These are phyloP conservation scores for Aspergillus baeticus DNA, from an alignment of 495 filamentous ascomycete species.

Conservation along the genomic window DNA sequence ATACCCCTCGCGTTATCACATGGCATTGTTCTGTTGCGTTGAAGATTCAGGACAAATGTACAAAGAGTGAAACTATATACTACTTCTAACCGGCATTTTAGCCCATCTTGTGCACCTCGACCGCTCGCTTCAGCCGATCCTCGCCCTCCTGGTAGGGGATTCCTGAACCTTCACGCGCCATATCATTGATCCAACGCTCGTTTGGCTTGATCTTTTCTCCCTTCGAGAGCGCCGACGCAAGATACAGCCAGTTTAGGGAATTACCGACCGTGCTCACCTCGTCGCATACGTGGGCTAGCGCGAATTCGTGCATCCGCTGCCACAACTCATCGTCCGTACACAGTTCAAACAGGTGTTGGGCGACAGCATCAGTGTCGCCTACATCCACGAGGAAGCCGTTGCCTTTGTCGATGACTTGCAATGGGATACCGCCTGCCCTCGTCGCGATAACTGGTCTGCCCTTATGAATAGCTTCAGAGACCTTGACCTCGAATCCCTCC, in stretches of 20 bases:
- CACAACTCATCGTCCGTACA: slow-evolving; percentile 66
- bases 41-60: not conserved
- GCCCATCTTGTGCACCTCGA: slow-evolving; percentile 35
- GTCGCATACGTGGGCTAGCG: slow-evolving; percentile 66
- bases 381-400: slow-evolving; percentile 77
- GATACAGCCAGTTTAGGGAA: slow-evolving; percentile 73
- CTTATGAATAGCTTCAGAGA: slow-evolving; percentile 83
- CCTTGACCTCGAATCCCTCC: slow-evolving; percentile 90
- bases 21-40: not conserved
- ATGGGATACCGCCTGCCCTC: slow-evolving; percentile 74
- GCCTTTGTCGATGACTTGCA: slow-evolving; percentile 72
- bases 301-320: slow-evolving; percentile 65
- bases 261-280: slow-evolving; percentile 85
- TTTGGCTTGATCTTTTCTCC: slow-evolving; percentile 49
- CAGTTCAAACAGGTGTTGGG: slow-evolving; percentile 64
- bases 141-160: slow-evolving; percentile 58
- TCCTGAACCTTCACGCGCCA: slow-evolving; percentile 69
- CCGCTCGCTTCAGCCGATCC: slow-evolving; percentile 52
- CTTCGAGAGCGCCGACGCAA: slow-evolving; percentile 62
- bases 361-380: slow-evolving; percentile 71
- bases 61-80: not conserved
- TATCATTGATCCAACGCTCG: slow-evolving; percentile 71
- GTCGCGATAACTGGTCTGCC: slow-evolving; percentile 82
- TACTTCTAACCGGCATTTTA: not conserved
- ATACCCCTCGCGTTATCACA: slow-evolving; percentile 2